Percentiles rank a stretch among this genome's conserved stretches.
Conservation (phyloP, 2,329 filamentous ascomycete genomes). For the Arthrobotrys entomopaga region DNA sequence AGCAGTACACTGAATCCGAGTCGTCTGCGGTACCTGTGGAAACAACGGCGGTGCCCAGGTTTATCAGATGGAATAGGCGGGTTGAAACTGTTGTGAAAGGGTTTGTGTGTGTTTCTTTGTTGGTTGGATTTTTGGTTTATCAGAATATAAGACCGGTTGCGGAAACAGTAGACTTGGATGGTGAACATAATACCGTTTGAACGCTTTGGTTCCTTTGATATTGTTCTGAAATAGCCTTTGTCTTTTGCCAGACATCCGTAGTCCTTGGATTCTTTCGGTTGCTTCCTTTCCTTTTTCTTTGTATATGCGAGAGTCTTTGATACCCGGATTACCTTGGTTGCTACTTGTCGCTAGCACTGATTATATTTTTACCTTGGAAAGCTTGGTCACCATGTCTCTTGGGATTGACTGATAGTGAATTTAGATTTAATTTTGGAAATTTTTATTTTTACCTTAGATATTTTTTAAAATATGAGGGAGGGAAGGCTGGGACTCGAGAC, state of each 20-base stretch:
- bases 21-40: constrained; percentile 17
- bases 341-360: constrained; percentile 12
- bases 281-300: constrained; percentile 1
- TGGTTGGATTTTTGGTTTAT: constrained; percentile 37
- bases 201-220: constrained; percentile 5
- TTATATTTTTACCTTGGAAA: constrained; percentile 12
- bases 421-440: no score
- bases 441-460: no score
- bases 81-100: constrained; percentile 35
- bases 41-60: not conserved
- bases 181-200: constrained; percentile 18
- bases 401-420: no score
- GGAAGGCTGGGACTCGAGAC: no score
- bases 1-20: constrained; percentile 49
- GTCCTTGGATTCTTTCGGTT: not conserved
- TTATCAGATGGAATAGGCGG: constrained; percentile 26
- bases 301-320: constrained; percentile 1
- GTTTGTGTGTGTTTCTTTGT: constrained; percentile 28
- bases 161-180: constrained; percentile 4
- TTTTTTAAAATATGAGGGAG: no score
- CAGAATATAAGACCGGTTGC: constrained; percentile 9
- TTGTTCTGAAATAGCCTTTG: not conserved
- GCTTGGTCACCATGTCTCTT: not conserved
- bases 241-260: not conserved
- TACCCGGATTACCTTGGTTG: constrained; percentile 26